phyloP scores from a whole-genome alignment of 192 early-diverging fungal genomes.

The Backusella westeae region DNA sequence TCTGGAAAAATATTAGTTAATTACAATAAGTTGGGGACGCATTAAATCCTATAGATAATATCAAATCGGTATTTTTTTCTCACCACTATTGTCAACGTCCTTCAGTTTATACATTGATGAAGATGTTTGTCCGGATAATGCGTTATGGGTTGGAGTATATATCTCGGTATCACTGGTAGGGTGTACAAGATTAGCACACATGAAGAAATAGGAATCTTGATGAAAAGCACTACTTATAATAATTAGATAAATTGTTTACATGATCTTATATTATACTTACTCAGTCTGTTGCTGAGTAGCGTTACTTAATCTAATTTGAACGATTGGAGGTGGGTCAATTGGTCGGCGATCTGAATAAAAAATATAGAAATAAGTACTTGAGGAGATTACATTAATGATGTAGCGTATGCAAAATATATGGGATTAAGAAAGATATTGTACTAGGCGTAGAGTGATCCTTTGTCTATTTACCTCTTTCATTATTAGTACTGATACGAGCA shows the following conservation, averaged over 20 bases:
- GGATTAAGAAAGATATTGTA: not conserved
- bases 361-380: not conserved
- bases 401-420: not conserved
- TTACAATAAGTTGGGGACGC: not conserved
- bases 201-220: conserved; percentile 89
- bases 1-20: conserved; percentile 36
- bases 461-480: conserved; percentile 31
- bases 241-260: conserved; percentile 5
- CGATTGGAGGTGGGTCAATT: conserved; percentile 33
- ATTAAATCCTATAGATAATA: not conserved
- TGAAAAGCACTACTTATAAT: conserved; percentile 31
- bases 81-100: conserved; percentile 69
- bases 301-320: conserved; percentile 22
- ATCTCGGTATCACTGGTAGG: conserved; percentile 75
- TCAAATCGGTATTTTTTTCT: not conserved
- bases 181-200: conserved; percentile 87
- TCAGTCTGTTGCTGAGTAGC: conserved; percentile 10
- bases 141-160: conserved; percentile 66
- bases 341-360: conserved; percentile 24
- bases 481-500: conserved; percentile 28
- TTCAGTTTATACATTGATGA: conserved; percentile 84
- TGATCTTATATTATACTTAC: conserved; percentile 2
- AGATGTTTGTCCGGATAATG: conserved; percentile 89
- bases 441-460: not conserved
- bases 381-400: not conserved